Percentiles rank a stretch among this genome's conserved stretches.
phyloP scores from a whole-genome alignment of 2,329 filamentous ascomycete genomes.

The Colletotrichum sansevieriae region DNA sequence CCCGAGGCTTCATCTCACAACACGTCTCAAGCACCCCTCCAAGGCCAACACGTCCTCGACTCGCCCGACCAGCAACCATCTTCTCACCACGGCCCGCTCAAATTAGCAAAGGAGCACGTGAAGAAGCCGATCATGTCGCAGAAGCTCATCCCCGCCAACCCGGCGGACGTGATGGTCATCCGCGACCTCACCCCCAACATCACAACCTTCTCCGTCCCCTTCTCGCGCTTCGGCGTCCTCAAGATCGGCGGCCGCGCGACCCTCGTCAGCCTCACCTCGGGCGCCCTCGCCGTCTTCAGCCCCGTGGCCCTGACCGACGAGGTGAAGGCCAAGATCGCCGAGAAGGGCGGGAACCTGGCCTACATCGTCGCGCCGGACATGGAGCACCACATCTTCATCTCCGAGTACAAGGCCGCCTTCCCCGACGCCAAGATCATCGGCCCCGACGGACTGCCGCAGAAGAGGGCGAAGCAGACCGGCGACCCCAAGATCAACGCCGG shows the following conservation, averaged over 20 bases:
- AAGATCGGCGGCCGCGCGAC: slow-evolving; percentile 91
- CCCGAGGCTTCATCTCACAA: slow-evolving; percentile 15
- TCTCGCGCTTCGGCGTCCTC: slow-evolving; percentile 82
- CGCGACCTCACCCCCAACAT: slow-evolving; percentile 85
- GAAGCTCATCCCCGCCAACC: slow-evolving; percentile 77
- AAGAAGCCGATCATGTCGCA: slow-evolving; percentile 64
- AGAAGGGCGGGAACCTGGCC: slow-evolving; percentile 76
- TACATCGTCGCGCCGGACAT: slow-evolving; percentile 92
- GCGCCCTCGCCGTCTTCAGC: slow-evolving; percentile 89
- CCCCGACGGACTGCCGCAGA: slow-evolving; percentile 85
- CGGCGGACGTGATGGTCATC: slow-evolving; percentile 89
- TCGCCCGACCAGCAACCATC: slow-evolving; percentile 29
- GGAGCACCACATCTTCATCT: slow-evolving; percentile 95
- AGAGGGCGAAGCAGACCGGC: slow-evolving; percentile 73
- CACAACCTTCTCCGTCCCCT: slow-evolving; percentile 85
- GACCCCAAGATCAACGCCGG: slow-evolving; percentile 61
- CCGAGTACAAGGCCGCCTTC: slow-evolving; percentile 84
- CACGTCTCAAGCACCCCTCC: slow-evolving; percentile 21
- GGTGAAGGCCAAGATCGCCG: slow-evolving; percentile 72
- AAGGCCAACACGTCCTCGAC: slow-evolving; percentile 34
- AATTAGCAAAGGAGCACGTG: slow-evolving; percentile 15
- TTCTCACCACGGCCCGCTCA: not conserved
- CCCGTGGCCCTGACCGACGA: slow-evolving; percentile 87
- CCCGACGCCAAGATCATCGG: slow-evolving; percentile 85
- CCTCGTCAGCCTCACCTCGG: slow-evolving; percentile 76